A percentile compares a stretch with the other conserved stretches of the same genome.
phyloP scores from a whole-genome alignment of 2,329 filamentous ascomycete species.

The Penicillium sp. region DNA sequence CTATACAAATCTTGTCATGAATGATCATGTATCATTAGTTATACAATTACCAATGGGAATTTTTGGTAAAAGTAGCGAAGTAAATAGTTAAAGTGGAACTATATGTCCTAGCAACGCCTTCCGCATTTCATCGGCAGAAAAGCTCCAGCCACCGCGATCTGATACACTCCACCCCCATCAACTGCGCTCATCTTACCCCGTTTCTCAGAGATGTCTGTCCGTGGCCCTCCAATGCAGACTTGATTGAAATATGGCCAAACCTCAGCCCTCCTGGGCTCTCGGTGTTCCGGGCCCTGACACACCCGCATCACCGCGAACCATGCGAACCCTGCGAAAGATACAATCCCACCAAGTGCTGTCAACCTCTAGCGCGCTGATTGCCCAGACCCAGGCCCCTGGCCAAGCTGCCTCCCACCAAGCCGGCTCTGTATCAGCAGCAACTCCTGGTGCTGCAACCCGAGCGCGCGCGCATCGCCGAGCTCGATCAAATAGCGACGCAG shows the following conservation, averaged over 20 bases:
- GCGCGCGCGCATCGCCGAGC: constrained; percentile 49
- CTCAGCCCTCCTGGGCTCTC: constrained; percentile 25
- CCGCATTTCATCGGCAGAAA: constrained; percentile 29
- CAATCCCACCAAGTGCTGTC: constrained; percentile 70
- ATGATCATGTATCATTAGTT: neutral
- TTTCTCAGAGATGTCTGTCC: constrained; percentile 7
- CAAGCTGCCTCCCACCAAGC: constrained; percentile 17
- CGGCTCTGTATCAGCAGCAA: constrained; percentile 26
- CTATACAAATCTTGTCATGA: neutral
- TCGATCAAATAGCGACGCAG: constrained; percentile 72
- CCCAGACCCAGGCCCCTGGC: constrained; percentile 39
- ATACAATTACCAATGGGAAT: neutral
- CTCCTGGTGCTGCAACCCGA: constrained; percentile 27
- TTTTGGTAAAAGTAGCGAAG: neutral
- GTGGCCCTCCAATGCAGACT: constrained; percentile 8
- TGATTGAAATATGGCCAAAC: constrained; percentile 21
- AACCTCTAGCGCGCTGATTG: constrained; percentile 64
- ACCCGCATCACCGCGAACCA: constrained; percentile 60
- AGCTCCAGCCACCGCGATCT: constrained; percentile 21
- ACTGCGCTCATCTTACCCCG: neutral
- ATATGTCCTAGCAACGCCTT: constrained; percentile 2
- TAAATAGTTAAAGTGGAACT: neutral
- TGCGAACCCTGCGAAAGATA: constrained; percentile 67
- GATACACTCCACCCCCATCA: constrained; percentile 4
- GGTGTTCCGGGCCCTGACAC: constrained; percentile 25